Percentiles rank a stretch among this genome's conserved stretches.
phyloP scores from a whole-genome alignment of 2,329 filamentous ascomycete genomes.

The Colletotrichum chrysophilum region DNA sequence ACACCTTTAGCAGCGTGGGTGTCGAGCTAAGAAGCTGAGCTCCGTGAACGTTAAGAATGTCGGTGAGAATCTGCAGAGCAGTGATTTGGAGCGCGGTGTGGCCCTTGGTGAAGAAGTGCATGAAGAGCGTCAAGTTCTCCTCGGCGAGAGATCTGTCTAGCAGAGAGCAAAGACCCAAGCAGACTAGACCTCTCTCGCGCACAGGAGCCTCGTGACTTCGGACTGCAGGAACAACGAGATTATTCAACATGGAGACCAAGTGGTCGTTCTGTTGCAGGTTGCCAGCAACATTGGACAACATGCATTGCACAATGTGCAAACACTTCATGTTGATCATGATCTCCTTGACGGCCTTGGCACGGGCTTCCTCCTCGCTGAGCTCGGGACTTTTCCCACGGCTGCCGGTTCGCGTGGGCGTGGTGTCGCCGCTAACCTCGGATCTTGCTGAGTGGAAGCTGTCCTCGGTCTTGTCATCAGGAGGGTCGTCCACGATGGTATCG shows the following conservation, averaged over 20 bases:
- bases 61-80: slow-evolving; percentile 87
- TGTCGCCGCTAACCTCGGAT: slow-evolving; percentile 78
- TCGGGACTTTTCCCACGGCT: slow-evolving; percentile 47
- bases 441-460: slow-evolving; percentile 92
- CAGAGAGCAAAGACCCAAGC: slow-evolving; percentile 88
- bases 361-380: slow-evolving; percentile 68
- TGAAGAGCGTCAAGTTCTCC: slow-evolving; percentile 90
- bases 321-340: slow-evolving; percentile 99
- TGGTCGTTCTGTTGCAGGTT: slow-evolving; percentile 88
- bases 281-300: slow-evolving; percentile 91
- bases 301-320: slow-evolving; percentile 95
- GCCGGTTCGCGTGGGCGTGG: slow-evolving; percentile 55
- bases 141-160: slow-evolving; percentile 90
- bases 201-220: slow-evolving; percentile 92
- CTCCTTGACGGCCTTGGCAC: slow-evolving; percentile 81
- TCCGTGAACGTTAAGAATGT: slow-evolving; percentile 90
- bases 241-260: slow-evolving; percentile 97
- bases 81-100: slow-evolving; percentile 90
- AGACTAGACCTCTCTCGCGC: slow-evolving; percentile 86
- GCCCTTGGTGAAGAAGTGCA: slow-evolving; percentile 94
- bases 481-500: slow-evolving; percentile 83
- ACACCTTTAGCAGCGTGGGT: slow-evolving; percentile 81
- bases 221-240: slow-evolving; percentile 92
- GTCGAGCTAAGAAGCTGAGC: slow-evolving; percentile 73
- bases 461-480: slow-evolving; percentile 57